These are phyloP conservation scores for Podospora sp. DNA, from an alignment of 495 filamentous ascomycete genomes.

Conservation along the genomic window DNA sequence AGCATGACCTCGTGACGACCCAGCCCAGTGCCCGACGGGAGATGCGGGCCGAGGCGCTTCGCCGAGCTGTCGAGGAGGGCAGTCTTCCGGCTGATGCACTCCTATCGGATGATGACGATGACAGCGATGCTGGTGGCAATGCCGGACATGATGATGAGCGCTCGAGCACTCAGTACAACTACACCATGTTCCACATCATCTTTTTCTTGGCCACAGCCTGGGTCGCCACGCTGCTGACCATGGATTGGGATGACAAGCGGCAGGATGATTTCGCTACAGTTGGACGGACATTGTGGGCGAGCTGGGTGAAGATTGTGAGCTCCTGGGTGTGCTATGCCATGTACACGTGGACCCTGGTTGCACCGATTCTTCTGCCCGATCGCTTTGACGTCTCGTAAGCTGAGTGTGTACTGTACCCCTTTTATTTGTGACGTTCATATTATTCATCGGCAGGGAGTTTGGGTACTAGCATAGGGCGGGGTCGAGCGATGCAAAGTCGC, in stretches of 20 bases:
- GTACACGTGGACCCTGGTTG: slow-evolving; percentile 89
- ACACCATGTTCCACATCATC: slow-evolving; percentile 95
- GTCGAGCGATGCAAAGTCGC: neutral
- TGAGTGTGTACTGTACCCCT: neutral
- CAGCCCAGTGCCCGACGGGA: slow-evolving; percentile 80
- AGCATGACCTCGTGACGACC: slow-evolving; percentile 86
- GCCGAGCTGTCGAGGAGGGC: slow-evolving; percentile 87
- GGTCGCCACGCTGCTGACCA: slow-evolving; percentile 91
- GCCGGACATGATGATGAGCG: slow-evolving; percentile 84
- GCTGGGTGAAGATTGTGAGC: slow-evolving; percentile 98
- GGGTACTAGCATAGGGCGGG: slow-evolving; percentile 12
- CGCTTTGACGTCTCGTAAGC: slow-evolving; percentile 61
- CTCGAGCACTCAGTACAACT: slow-evolving; percentile 89
- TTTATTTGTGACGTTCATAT: neutral
- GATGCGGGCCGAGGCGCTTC: slow-evolving; percentile 90
- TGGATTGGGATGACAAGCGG: slow-evolving; percentile 66
- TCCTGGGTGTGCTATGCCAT: slow-evolving; percentile 96
- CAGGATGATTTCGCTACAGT: slow-evolving; percentile 83
- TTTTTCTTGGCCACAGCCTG: slow-evolving; percentile 95
- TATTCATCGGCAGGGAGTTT: slow-evolving; percentile 9
- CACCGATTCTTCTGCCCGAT: slow-evolving; percentile 83
- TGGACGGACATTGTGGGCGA: slow-evolving; percentile 93
- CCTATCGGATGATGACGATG: slow-evolving; percentile 77
- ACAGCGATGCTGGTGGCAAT: slow-evolving; percentile 60
- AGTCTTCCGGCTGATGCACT: slow-evolving; percentile 89